These are phyloP conservation scores for Boletus edulis DNA, from an alignment of 768 basidiomycete genomes.

Conservation along the genomic window DNA sequence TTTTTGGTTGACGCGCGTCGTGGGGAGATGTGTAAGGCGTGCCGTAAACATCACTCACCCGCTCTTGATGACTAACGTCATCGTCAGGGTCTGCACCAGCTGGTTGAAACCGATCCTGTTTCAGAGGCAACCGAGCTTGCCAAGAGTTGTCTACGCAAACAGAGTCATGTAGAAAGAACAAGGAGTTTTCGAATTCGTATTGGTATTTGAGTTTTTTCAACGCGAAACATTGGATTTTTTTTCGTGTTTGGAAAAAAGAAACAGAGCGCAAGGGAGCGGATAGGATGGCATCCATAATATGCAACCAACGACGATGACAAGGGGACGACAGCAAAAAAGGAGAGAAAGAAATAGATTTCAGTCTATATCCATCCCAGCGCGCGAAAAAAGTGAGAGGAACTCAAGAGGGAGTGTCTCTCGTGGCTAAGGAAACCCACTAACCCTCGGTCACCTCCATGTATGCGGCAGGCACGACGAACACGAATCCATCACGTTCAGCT, in stretches of 20 bases:
- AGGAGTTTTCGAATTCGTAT: slow-evolving; percentile 14
- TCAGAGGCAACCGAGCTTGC: neutral
- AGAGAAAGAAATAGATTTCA: slow-evolving; percentile 67
- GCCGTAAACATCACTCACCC: slow-evolving; percentile 18
- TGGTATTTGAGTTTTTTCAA: slow-evolving; percentile 8
- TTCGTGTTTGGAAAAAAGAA: neutral
- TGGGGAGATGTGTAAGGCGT: slow-evolving; percentile 24
- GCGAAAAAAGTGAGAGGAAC: slow-evolving; percentile 50
- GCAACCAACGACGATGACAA: slow-evolving; percentile 13
- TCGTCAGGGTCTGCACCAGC: neutral
- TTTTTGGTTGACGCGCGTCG: slow-evolving; percentile 5
- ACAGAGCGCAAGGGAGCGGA: slow-evolving; percentile 1
- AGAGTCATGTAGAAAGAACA: slow-evolving; percentile 8
- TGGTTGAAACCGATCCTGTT: neutral
- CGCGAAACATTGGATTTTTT: neutral
- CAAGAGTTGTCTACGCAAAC: neutral
- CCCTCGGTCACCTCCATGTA: slow-evolving; percentile 87
- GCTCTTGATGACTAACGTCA: slow-evolving; percentile 6
- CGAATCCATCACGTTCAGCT: slow-evolving; percentile 79
- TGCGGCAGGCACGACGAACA: slow-evolving; percentile 89
- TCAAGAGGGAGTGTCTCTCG: slow-evolving; percentile 42
- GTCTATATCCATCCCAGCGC: slow-evolving; percentile 58
- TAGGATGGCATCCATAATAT: slow-evolving; percentile 11
- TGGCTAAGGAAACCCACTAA: slow-evolving; percentile 61
- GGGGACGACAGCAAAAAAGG: slow-evolving; percentile 23